Base-by-base conservation (phyloP, 2,329 filamentous ascomycete species). In the Alternaria gaisen region DNA sequence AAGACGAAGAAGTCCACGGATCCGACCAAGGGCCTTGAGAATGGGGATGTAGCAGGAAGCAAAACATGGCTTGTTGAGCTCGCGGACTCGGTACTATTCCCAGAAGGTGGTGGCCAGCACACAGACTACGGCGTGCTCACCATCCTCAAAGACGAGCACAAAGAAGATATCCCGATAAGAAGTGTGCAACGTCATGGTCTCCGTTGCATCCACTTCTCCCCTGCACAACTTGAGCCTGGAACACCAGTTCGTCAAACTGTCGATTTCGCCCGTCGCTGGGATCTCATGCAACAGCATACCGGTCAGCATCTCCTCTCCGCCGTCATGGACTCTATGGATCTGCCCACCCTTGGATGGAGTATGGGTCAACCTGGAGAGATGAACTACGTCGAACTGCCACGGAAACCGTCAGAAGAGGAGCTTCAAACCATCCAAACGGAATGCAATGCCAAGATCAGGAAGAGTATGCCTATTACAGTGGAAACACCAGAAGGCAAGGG, bases 201-300 rank as follows among this genome's bases (percentile, higher is more conserved):
- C 86, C 32, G 84, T 82, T 65, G 88, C 83, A 65, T 92, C 74
- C 0, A 90, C 90, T 28, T 90, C 91, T 94, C 94, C 94, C 43
- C 94, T 91, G 72, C 93, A 94, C 14, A 93, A 90, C 88, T 97
- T 93, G 22, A 96, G 83, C 0, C 94, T 91, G 46, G 94, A 86
- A 75, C 68, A 6, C 58, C 59, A 18, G 72, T 77, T 4, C 64
- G 57, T 11, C 74, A 77, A 59, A 65, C 63, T 5, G 66, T 77
- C 47, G 67, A 75, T 48, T 76, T 73, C 48, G 46, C 63, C 4
- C 68, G 74, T 11, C 67, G 73, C 46, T 76, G 72, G 72, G 73
- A 76, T 41, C 69, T 72, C 38, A 77, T 77, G 74, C 74, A 77
- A 56, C 74, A 77, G 41, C 74, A 77, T 50, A 77, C 74, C 2